Evolutionary conservation across 257 asterid genomes (phyloP).

Genomic region (Fraxinus americana): DNA sequence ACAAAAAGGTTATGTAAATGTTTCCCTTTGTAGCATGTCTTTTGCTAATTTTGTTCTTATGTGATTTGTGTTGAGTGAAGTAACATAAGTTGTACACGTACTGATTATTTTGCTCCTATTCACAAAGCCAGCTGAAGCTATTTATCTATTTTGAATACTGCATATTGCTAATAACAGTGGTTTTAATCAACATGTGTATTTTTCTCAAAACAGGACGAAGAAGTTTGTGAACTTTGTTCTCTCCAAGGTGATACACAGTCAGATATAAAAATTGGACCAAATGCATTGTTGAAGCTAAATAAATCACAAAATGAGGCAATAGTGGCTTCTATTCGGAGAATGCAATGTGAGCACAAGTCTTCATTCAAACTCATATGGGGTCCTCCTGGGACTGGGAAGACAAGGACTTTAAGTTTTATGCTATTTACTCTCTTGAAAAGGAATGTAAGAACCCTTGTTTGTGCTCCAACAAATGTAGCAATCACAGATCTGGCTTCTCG

Average conservation of each 20-base stretch:
- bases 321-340: constrained; percentile 15
- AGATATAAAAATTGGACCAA: constrained; percentile 15
- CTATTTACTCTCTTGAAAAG: constrained; percentile 25
- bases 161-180: background rate
- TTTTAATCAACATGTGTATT: background rate
- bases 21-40: background rate
- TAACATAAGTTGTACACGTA: background rate
- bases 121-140: background rate
- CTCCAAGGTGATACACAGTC: background rate
- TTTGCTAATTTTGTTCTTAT: background rate
- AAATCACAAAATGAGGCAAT: constrained; percentile 42
- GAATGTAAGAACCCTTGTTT: constrained; percentile 22
- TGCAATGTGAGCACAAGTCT: constrained; percentile 22
- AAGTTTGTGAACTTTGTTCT: constrained; percentile 32
- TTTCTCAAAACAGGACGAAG: constrained; percentile 22
- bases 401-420: constrained; percentile 24
- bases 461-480: constrained; percentile 42
- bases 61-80: background rate
- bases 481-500: constrained; percentile 36
- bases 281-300: constrained; percentile 33
- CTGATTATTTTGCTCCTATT: background rate
- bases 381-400: constrained; percentile 38
- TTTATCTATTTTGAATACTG: background rate
- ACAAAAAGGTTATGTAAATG: background rate
- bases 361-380: constrained; percentile 34